Evolutionary conservation across 805 yeast species (phyloP).

Genomic region (Teunomyces atbi): DNA sequence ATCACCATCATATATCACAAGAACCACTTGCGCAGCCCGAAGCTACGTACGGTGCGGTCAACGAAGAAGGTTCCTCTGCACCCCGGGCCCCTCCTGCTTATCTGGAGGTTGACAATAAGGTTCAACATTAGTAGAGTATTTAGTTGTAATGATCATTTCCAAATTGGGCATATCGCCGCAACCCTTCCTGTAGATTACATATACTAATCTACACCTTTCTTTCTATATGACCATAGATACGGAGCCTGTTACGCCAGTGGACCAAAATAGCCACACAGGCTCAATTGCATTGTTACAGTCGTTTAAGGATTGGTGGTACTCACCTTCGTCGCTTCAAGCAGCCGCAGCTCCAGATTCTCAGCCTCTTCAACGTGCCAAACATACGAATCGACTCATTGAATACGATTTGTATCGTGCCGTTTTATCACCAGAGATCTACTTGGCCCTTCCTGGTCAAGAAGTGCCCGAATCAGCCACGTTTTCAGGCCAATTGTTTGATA

Average conservation of each 20-base stretch:
- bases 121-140: conserved; percentile 5
- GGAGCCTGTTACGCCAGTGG: too few relatives aligned
- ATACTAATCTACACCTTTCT: too few relatives aligned
- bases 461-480: background rate
- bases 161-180: background rate
- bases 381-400: conserved; percentile 28
- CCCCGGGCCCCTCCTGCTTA: conserved; percentile 30
- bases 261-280: background rate
- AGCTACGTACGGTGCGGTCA: conserved; percentile 28
- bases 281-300: conserved; percentile 28
- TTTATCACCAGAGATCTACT: conserved; percentile 26
- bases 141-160: background rate
- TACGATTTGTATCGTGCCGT: conserved; percentile 34
- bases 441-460: conserved; percentile 5
- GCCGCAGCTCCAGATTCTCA: conserved; percentile 8
- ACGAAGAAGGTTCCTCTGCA: conserved; percentile 12
- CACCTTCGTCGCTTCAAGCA: conserved; percentile 21
- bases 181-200: background rate
- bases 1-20: conserved; percentile 8
- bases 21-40: conserved; percentile 12
- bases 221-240: too few relatives aligned
- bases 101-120: conserved; percentile 23
- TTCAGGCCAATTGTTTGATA: conserved; percentile 28
- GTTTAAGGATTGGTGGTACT: conserved; percentile 39
- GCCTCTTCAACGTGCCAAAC: conserved; percentile 16